Evolutionary conservation across 345 rosid genomes (phyloP).

Genomic region (Sapria himalayana): DNA sequence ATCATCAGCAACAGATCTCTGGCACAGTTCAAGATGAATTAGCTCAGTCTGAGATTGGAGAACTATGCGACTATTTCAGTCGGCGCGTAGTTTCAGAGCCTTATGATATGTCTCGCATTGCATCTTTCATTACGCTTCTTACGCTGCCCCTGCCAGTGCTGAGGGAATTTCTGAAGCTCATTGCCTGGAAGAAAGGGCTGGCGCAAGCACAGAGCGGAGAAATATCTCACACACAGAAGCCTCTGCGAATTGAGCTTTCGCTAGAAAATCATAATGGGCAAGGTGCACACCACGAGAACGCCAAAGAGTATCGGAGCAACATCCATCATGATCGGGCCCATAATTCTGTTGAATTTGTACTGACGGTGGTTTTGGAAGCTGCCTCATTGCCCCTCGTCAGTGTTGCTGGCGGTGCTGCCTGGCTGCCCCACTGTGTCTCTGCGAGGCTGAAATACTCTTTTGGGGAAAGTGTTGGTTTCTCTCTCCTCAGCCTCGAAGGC

Average conservation of each 20-base stretch:
- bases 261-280: slow-evolving; percentile 75
- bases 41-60: slow-evolving; percentile 67
- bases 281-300: slow-evolving; percentile 15
- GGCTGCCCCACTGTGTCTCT: slow-evolving; percentile 89
- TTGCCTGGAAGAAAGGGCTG: slow-evolving; percentile 94
- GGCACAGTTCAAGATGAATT: slow-evolving; percentile 64
- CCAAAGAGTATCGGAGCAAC: slow-evolving; percentile 55
- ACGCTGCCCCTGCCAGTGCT: slow-evolving; percentile 81
- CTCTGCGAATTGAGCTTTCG: slow-evolving; percentile 74
- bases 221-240: slow-evolving; percentile 69
- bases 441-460: slow-evolving; percentile 67
- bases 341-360: slow-evolving; percentile 62
- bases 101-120: slow-evolving; percentile 92
- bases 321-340: slow-evolving; percentile 69
- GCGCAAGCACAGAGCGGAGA: slow-evolving; percentile 65
- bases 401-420: slow-evolving; percentile 98
- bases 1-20: slow-evolving; percentile 58
- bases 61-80: slow-evolving; percentile 95
- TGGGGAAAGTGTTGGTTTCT: slow-evolving; percentile 38
- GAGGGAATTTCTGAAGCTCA: slow-evolving; percentile 78
- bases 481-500: slow-evolving; percentile 83
- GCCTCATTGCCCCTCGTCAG: slow-evolving; percentile 63
- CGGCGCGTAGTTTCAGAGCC: slow-evolving; percentile 97
- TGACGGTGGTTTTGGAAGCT: slow-evolving; percentile 86
- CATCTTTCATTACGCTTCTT: slow-evolving; percentile 96